A percentile compares a stretch with the other conserved stretches of the same genome.
These are phyloP conservation scores for Diaporthe aspalathi DNA, from an alignment of 2,329 filamentous ascomycete species.

Conservation along the genomic window DNA sequence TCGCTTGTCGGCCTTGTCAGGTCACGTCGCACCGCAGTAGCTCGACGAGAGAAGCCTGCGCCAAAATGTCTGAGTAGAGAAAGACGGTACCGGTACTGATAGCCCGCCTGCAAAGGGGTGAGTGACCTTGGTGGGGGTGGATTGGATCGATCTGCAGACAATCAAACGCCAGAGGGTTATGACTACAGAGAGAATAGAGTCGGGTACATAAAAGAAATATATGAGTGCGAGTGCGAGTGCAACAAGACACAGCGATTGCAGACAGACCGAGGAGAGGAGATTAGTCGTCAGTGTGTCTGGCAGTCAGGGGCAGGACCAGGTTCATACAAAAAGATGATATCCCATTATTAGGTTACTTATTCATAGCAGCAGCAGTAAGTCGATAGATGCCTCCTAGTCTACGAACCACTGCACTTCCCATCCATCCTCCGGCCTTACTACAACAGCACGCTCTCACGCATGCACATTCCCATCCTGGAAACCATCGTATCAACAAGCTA, in stretches of 20 bases:
- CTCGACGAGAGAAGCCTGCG: conserved; percentile 18
- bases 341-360: too few species aligned
- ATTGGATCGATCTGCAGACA: conserved; percentile 21
- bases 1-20: conserved; percentile 8
- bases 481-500: conserved; percentile 9
- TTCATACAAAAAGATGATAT: background rate
- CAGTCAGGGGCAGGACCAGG: conserved; percentile 12
- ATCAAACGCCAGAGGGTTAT: conserved; percentile 13
- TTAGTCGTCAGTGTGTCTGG: background rate
- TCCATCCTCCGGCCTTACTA: background rate
- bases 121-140: too few species aligned
- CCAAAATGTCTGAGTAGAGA: background rate
- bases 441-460: background rate
- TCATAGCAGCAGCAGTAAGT: background rate
- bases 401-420: too few species aligned
- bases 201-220: background rate
- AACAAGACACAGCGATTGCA: background rate
- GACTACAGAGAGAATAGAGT: background rate
- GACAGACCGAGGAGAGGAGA: background rate
- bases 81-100: background rate
- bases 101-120: background rate
- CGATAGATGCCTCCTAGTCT: too few species aligned
- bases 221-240: too few species aligned
- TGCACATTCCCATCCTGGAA: background rate
- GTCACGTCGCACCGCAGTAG: conserved; percentile 31